These are phyloP conservation scores for Chalciporus piperatus DNA, from an alignment of 768 basidiomycete species.

Conservation along the genomic window DNA sequence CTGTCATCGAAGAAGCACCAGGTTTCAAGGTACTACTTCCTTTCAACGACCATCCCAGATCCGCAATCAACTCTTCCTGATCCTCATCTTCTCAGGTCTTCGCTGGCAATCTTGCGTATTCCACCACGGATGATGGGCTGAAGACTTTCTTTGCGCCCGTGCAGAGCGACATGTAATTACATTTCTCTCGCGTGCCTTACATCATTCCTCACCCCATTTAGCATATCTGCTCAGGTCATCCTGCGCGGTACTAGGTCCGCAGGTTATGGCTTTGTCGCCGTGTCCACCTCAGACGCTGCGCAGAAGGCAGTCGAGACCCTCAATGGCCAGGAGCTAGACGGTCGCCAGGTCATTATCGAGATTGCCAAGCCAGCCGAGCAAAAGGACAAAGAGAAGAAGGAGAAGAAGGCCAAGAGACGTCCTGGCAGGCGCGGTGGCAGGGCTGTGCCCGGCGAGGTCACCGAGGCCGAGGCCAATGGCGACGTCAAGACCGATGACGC, in stretches of 20 bases:
- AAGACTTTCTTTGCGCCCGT: slow-evolving; percentile 91
- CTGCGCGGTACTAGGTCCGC: slow-evolving; percentile 81
- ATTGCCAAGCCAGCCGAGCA: slow-evolving; percentile 88
- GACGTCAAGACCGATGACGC: slow-evolving; percentile 61
- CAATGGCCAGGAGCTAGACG: slow-evolving; percentile 86
- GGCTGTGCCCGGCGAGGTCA: slow-evolving; percentile 85
- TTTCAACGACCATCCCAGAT: slow-evolving; percentile 13
- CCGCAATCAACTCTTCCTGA: slow-evolving; percentile 12
- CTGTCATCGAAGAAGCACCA: slow-evolving; percentile 63
- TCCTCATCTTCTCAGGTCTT: slow-evolving; percentile 61
- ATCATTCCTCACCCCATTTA: slow-evolving; percentile 31
- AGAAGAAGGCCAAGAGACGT: slow-evolving; percentile 75
- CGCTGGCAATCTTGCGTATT: slow-evolving; percentile 93
- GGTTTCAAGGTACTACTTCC: slow-evolving; percentile 71
- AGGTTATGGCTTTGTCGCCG: slow-evolving; percentile 91
- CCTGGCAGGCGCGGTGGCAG: slow-evolving; percentile 84
- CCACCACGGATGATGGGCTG: slow-evolving; percentile 92
- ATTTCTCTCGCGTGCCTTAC: slow-evolving; percentile 1
- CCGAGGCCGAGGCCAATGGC: slow-evolving; percentile 86
- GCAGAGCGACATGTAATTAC: slow-evolving; percentile 79
- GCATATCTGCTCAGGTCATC: slow-evolving; percentile 83
- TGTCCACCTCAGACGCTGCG: slow-evolving; percentile 77
- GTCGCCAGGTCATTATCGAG: slow-evolving; percentile 87
- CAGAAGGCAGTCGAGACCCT: slow-evolving; percentile 83
- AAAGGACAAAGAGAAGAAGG: slow-evolving; percentile 77